These are phyloP conservation scores for Diaporthe sp. DNA, from an alignment of 2,329 filamentous ascomycete species.

Conservation along the genomic window DNA sequence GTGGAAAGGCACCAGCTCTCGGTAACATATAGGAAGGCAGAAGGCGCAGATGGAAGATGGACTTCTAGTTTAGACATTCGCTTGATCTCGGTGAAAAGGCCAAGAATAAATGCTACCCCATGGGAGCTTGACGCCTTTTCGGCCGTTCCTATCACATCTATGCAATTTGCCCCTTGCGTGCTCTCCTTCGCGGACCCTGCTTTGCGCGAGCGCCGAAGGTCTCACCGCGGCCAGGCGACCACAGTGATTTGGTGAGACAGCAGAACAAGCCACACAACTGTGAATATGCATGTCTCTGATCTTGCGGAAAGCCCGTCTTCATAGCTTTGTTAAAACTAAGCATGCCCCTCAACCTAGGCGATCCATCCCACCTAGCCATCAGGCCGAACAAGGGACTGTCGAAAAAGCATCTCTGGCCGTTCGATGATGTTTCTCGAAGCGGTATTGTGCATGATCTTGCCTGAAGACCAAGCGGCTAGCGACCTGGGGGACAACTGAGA, in stretches of 20 bases:
- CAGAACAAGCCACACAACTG: too few species aligned
- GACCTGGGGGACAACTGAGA: slow-evolving; percentile 12
- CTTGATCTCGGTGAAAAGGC: slow-evolving; percentile 14
- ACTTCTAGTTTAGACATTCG: slow-evolving; percentile 25
- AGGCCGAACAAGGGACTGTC: not conserved
- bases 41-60: not conserved
- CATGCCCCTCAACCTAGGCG: not conserved
- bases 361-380: not conserved
- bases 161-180: not conserved
- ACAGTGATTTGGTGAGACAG: not conserved
- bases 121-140: not conserved
- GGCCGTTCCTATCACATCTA: not conserved
- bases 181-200: not conserved
- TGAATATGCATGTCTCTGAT: not conserved
- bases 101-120: slow-evolving; percentile 1
- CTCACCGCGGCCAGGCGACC: not conserved
- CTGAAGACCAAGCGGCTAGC: slow-evolving; percentile 29
- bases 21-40: not conserved
- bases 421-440: slow-evolving; percentile 22
- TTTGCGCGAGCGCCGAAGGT: not conserved
- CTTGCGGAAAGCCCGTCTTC: not conserved
- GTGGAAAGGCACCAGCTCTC: not conserved
- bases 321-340: not conserved
- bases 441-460: slow-evolving; percentile 36
- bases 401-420: not conserved